Evolutionary conservation across 148 eudicot species (phyloP), one percentile per base, ranked within the genome.

Genomic region (Euryodendron excelsum): DNA sequence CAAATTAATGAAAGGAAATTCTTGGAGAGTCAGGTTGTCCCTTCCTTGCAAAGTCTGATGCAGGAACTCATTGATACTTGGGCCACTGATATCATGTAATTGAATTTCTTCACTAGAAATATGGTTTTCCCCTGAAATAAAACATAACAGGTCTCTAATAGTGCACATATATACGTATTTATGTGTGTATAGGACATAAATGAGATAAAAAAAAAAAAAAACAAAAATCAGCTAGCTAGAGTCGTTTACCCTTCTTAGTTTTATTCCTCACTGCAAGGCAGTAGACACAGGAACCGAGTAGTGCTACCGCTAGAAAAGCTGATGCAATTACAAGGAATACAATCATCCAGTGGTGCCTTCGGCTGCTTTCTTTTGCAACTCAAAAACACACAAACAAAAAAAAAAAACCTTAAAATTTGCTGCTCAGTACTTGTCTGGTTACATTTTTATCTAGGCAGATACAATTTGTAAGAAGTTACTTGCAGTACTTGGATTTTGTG

Each of bases 1-100:
- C 62, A 84, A 50, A 28, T 70, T 68, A 44, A 82, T 28, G n/a
- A 75, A 73, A 1, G 80, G 81, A 62, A 47, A 30, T 3, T 59
- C 53, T 8, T 78, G 75, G 13, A 69, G 27, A 14, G 41, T 70
- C 31, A 78, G 5, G 15, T 53, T 69, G n/a, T 68, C 61, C 65
- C 15, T 76, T n/a, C 21, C 66, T 68, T 59, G 52, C 53, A 64
- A 77, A 68, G 48, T 76, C 31, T 80, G 7, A 20, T 58, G 17
- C 41, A 17, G 10, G 11, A 13, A 7, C 18, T 37, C n/a, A 11
- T 12, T 23, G 52, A 37, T 58, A 61, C 30, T 28, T n/a, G 9
- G 64, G 3, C 53, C 25, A 3, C 45, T 28, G 0, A 5, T 13
- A 1, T 60, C 67, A 34, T 4, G 20, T 58, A 59, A 9, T 15